Base-by-base conservation (phyloP, 331 rosid genomes). In the Saraca asoca region DNA sequence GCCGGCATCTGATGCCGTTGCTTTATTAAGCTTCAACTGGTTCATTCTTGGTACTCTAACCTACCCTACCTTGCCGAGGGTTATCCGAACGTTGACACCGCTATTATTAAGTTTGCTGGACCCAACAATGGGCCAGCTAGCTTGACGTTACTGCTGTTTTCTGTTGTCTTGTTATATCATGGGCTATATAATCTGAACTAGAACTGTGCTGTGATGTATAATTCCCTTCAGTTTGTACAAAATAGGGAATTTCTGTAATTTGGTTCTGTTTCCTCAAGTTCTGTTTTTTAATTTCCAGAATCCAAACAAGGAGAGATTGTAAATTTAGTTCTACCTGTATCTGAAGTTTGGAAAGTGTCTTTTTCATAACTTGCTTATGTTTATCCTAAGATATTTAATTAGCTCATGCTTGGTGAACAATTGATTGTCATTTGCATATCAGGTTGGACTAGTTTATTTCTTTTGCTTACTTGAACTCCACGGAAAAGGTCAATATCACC, bases 11-110 rank as follows among this genome's bases (percentile, higher is more conserved):
- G 83, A 85, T 54, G 92, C 96, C 3, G 86, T 82, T 13, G 87
- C 91, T 54, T 92, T 94, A 66, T 66, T 94, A 57, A 83, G 92
- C 80, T 67, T 90, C 81, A 94, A 94, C 76, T 94, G 96, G 80
- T 90, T 90, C 66, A 64, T 90, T 54, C 98, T 94, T 31, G 98
- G 96, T 29, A 83, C 86, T 43, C 79, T 90, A 55, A 66, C 85
- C 35, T 90, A 83, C 82, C 98, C 98, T 0, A 82, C 90, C 3
- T 66, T 94, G 39, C 96, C 97, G 41, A 79, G 61, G 62, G 69
- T 82, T 33, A 82, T 74, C 20, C 76, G 42, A 4, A 48, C 71
- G 63, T 51, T 85, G 51, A 73, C 80, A 66, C 91, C 89, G 6
- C 5, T 69, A 12, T 79, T 76, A 13, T 53, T 33, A 1, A 64